phyloP scores from a whole-genome alignment of 805 yeast species.

The Candida silvatica region DNA sequence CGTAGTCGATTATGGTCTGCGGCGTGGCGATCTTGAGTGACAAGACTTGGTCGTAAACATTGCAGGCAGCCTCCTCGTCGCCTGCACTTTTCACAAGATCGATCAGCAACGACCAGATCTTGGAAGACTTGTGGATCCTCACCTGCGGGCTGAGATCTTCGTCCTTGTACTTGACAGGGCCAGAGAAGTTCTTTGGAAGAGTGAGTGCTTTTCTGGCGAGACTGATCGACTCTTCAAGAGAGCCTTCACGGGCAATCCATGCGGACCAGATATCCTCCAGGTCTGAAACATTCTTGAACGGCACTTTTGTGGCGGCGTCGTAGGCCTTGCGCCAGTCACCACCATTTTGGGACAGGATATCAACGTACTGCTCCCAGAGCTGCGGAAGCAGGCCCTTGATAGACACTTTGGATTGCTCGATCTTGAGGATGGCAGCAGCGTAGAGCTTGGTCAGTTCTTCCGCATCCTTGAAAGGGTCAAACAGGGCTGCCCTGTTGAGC shows the following conservation, averaged over 20 bases:
- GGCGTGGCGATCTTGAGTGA: constrained; percentile 63
- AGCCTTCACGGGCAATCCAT: constrained; percentile 66
- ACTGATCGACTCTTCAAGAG: constrained; percentile 30
- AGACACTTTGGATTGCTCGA: constrained; percentile 49
- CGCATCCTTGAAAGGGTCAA: constrained; percentile 28
- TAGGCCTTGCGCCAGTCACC: constrained; percentile 47
- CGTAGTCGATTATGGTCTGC: constrained; percentile 54
- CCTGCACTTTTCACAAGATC: constrained; percentile 58
- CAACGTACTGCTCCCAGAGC: constrained; percentile 68
- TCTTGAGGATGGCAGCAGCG: constrained; percentile 54
- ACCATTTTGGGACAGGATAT: constrained; percentile 43
- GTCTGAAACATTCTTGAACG: constrained; percentile 54
- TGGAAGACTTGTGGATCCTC: constrained; percentile 49
- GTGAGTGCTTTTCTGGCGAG: constrained; percentile 27
- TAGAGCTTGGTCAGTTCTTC: constrained; percentile 44
- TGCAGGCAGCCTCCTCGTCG: constrained; percentile 30
- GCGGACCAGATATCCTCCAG: constrained; percentile 60
- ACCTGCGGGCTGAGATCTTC: constrained; percentile 42
- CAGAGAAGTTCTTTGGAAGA: constrained; percentile 10
- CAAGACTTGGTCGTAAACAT: constrained; percentile 45
- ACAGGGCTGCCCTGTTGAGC: constrained; percentile 51
- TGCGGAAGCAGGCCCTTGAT: constrained; percentile 36
- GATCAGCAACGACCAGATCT: constrained; percentile 66
- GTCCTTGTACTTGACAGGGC: constrained; percentile 27
- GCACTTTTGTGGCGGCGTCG: constrained; percentile 56